These are phyloP conservation scores for Meyerozyma carpophila DNA, from an alignment of 1,139 yeast species.

Conservation along the genomic window DNA sequence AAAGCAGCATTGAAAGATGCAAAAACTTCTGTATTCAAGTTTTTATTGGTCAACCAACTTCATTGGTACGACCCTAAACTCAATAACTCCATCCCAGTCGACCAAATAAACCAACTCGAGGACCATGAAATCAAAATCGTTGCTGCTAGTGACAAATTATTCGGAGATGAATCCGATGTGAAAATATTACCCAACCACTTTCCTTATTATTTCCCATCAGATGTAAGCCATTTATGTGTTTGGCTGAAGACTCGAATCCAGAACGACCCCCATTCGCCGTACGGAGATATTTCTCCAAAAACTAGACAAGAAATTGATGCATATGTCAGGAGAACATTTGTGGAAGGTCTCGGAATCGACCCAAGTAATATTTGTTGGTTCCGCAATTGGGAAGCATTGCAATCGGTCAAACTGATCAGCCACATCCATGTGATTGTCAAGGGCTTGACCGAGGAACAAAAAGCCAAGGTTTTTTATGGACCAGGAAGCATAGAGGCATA, in stretches of 20 bases:
- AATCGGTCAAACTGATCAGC: slow-evolving; percentile 53
- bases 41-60: slow-evolving; percentile 30
- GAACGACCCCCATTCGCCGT: slow-evolving; percentile 5
- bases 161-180: slow-evolving; percentile 12
- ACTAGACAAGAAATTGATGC: slow-evolving; percentile 32
- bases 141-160: slow-evolving; percentile 7
- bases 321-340: slow-evolving; percentile 42
- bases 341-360: slow-evolving; percentile 29
- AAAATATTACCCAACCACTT: slow-evolving; percentile 35
- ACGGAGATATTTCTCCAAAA: slow-evolving; percentile 40
- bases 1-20: slow-evolving; percentile 24
- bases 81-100: slow-evolving; percentile 16
- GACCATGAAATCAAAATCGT: slow-evolving; percentile 10
- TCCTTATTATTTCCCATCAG: slow-evolving; percentile 36
- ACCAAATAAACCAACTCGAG: slow-evolving; percentile 20
- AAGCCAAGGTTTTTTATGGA: slow-evolving; percentile 12
- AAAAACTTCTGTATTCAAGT: slow-evolving; percentile 29
- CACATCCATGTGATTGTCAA: slow-evolving; percentile 53
- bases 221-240: slow-evolving; percentile 36
- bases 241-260: slow-evolving; percentile 31
- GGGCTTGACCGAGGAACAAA: slow-evolving; percentile 22
- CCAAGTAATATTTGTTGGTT: slow-evolving; percentile 49
- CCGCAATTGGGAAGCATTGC: slow-evolving; percentile 56
- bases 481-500: neutral
- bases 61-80: slow-evolving; percentile 25